Percentiles rank a stretch among this genome's conserved stretches.
These are phyloP conservation scores for Wickerhamomyces kurtzmanii DNA, from an alignment of 805 yeast species.

Conservation along the genomic window DNA sequence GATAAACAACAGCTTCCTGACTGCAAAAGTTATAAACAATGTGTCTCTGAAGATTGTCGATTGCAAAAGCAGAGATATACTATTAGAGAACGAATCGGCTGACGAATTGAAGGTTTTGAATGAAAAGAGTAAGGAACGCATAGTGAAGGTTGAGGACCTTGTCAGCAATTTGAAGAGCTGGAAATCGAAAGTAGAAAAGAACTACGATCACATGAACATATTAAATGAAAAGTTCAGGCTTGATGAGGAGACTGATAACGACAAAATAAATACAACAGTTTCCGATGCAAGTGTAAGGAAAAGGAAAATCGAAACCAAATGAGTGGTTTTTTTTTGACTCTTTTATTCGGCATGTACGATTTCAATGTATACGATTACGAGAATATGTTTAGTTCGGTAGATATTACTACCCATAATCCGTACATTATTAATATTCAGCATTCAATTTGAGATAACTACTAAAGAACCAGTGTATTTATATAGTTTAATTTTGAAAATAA, in stretches of 20 bases:
- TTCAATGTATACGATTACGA: too few relatives aligned
- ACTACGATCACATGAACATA: conserved; percentile 4
- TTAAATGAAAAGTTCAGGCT: neutral
- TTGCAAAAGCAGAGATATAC: conserved; percentile 17
- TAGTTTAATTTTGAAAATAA: too few relatives aligned
- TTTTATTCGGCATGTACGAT: too few relatives aligned
- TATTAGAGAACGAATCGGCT: conserved; percentile 5
- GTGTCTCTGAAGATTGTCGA: conserved; percentile 8
- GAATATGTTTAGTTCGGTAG: too few relatives aligned
- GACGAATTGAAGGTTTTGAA: too few relatives aligned
- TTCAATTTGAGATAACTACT: too few relatives aligned
- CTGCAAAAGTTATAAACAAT: conserved; percentile 12
- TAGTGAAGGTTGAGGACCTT: conserved; percentile 1
- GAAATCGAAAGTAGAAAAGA: conserved; percentile 6
- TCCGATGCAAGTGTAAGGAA: neutral
- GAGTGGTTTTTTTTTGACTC: too few relatives aligned
- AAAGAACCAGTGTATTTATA: too few relatives aligned
- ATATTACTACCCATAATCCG: too few relatives aligned
- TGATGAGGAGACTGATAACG: neutral
- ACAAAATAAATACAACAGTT: neutral
- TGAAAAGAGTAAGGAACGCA: too few relatives aligned
- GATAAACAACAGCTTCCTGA: conserved; percentile 7
- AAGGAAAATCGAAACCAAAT: conserved; percentile 1
- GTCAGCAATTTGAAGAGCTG: conserved; percentile 8
- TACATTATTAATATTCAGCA: too few relatives aligned